Percentiles rank a stretch among this genome's conserved stretches.
phyloP scores from a whole-genome alignment of 441 rosid genomes.

The Euphorbia celastroides region DNA sequence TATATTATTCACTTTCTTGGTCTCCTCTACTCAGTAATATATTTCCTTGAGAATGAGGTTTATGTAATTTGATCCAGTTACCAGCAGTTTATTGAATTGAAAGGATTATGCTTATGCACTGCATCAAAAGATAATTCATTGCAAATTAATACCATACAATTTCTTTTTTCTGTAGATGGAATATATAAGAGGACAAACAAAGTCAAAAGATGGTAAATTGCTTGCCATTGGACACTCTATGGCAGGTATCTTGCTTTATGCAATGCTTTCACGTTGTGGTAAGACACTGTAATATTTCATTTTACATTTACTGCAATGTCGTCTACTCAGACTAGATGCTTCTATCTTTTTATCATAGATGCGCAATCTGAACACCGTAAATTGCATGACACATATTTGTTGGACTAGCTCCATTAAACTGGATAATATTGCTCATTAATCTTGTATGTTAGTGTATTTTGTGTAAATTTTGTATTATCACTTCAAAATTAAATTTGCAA shows the following conservation, averaged over 20 bases:
- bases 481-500: neutral
- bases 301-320: neutral
- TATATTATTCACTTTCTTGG: no score
- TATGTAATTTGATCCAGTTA: no score
- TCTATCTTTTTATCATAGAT: neutral
- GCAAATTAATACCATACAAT: no score
- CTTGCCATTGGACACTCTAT: conserved; percentile 89
- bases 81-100: no score
- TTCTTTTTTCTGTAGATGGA: no score
- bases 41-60: no score
- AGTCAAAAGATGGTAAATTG: conserved; percentile 66
- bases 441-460: no score
- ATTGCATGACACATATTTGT: neutral
- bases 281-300: conserved; percentile 73
- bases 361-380: no score
- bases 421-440: no score
- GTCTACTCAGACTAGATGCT: neutral
- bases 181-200: conserved; percentile 49
- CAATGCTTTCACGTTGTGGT: conserved; percentile 66
- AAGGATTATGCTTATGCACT: no score
- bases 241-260: conserved; percentile 91
- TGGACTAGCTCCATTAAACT: neutral
- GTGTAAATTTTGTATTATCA: neutral
- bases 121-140: no score
- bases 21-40: no score